Percentiles rank a stretch among this genome's conserved stretches.
phyloP scores from a whole-genome alignment of 139 green algal genomes.

The Chlorella ohadii region DNA sequence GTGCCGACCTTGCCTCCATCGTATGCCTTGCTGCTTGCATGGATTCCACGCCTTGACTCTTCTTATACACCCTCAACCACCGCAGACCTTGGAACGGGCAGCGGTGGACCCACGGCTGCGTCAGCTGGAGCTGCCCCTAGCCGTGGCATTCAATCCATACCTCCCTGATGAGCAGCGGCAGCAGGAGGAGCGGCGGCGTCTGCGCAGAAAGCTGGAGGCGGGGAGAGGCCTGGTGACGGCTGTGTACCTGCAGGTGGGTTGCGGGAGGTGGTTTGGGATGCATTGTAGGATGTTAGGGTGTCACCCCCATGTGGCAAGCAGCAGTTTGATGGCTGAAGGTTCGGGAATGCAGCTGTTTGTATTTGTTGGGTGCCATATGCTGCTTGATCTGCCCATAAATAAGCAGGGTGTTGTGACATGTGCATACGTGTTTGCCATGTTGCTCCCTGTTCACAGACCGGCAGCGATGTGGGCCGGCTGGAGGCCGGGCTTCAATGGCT shows the following conservation, averaged over 20 bases:
- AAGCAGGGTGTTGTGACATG: background rate
- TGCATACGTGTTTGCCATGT: no score
- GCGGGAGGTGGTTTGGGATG: no score
- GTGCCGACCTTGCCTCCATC: no score
- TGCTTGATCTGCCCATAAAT: background rate
- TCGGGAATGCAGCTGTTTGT: no score
- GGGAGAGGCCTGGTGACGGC: slow-evolving; percentile 23
- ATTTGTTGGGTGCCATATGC: no score
- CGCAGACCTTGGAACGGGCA: slow-evolving; percentile 18
- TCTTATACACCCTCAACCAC: slow-evolving; percentile 1
- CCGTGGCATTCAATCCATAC: slow-evolving; percentile 68
- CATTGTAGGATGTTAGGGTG: no score
- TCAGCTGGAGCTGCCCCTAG: slow-evolving; percentile 1
- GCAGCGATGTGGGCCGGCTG: slow-evolving; percentile 49
- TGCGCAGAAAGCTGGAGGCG: slow-evolving; percentile 48
- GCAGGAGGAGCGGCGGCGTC: slow-evolving; percentile 37
- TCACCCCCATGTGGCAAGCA: no score
- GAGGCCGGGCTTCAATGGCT: slow-evolving; percentile 38
- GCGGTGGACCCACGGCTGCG: no score
- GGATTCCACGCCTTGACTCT: background rate
- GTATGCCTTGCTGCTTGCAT: no score
- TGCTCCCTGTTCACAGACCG: background rate
- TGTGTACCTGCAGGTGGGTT: slow-evolving; percentile 57
- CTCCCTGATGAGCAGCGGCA: slow-evolving; percentile 34
- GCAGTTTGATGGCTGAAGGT: no score